A percentile compares a stretch with the other conserved stretches of the same genome.
Evolutionary conservation across 495 filamentous ascomycete genomes (phyloP).

Genomic region (Tuber indicum): DNA sequence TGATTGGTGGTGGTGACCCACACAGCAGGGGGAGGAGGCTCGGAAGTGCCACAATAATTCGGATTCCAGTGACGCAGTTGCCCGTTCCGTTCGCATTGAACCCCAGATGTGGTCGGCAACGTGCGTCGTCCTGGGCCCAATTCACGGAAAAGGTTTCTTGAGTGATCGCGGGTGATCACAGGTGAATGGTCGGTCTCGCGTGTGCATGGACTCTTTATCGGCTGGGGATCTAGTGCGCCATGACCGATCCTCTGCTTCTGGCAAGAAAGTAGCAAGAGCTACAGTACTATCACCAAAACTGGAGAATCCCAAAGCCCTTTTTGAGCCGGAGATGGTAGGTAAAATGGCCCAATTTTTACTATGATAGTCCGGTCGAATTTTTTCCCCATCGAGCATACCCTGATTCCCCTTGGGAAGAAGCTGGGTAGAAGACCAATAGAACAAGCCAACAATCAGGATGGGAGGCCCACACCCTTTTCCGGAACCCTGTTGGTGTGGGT

Average conservation of each 20-base stretch:
- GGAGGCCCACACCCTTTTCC: slow-evolving; percentile 17
- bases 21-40: slow-evolving; percentile 27
- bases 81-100: slow-evolving; percentile 11
- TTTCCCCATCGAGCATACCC: background rate
- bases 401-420: slow-evolving; percentile 3
- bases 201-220: slow-evolving; percentile 28
- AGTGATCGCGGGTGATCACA: slow-evolving; percentile 23
- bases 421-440: slow-evolving; percentile 36
- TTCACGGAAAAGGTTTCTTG: slow-evolving; percentile 19
- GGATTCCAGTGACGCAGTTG: slow-evolving; percentile 22
- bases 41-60: slow-evolving; percentile 12
- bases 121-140: slow-evolving; percentile 25
- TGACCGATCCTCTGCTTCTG: slow-evolving; percentile 21
- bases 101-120: slow-evolving; percentile 28
- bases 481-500: slow-evolving; percentile 35
- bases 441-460: slow-evolving; percentile 20
- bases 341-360: background rate
- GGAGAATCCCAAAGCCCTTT: background rate
- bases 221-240: slow-evolving; percentile 35
- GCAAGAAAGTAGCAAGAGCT: background rate
- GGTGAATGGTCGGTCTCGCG: slow-evolving; percentile 24
- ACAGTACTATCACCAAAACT: background rate
- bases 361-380: background rate
- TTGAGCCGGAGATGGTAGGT: background rate
- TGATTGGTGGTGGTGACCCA: slow-evolving; percentile 20